Conservation (phyloP, 2,329 filamentous ascomycete species). For the Fusarium albosuccineum region DNA sequence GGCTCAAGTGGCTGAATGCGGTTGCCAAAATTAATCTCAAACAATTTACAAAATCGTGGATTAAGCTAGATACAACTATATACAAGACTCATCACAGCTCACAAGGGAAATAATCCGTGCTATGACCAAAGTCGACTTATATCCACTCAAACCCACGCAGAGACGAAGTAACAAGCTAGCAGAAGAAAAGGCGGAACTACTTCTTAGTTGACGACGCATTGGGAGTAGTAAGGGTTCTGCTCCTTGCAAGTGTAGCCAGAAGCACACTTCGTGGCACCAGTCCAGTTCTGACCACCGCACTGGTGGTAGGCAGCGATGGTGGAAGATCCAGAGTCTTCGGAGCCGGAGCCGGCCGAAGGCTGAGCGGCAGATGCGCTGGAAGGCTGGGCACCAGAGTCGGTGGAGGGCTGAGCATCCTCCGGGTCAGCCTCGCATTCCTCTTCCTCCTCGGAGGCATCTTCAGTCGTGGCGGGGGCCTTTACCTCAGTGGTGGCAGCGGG, state of each 20-base stretch:
- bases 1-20: no score
- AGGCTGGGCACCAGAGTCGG: slow-evolving; percentile 1
- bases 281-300: slow-evolving; percentile 58
- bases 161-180: not conserved
- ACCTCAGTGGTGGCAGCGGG: slow-evolving; percentile 9
- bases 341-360: not conserved
- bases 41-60: slow-evolving; percentile 8
- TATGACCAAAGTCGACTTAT: slow-evolving; percentile 5
- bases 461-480: slow-evolving; percentile 8
- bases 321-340: slow-evolving; percentile 2
- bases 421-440: slow-evolving; percentile 16
- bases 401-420: slow-evolving; percentile 12
- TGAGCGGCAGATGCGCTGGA: not conserved
- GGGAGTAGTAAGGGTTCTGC: slow-evolving; percentile 55
- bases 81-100: slow-evolving; percentile 15
- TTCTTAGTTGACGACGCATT: slow-evolving; percentile 46
- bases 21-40: not conserved
- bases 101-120: not conserved
- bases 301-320: slow-evolving; percentile 42
- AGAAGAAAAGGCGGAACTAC: not conserved
- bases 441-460: slow-evolving; percentile 3
- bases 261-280: slow-evolving; percentile 57
- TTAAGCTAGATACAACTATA: slow-evolving; percentile 11
- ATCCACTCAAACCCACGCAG: not conserved
- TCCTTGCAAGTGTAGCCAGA: slow-evolving; percentile 55